A percentile compares a stretch with the other conserved stretches of the same genome.
These are phyloP conservation scores for Penicillium sumatraense DNA, from an alignment of 2,329 filamentous ascomycete species.

Conservation along the genomic window DNA sequence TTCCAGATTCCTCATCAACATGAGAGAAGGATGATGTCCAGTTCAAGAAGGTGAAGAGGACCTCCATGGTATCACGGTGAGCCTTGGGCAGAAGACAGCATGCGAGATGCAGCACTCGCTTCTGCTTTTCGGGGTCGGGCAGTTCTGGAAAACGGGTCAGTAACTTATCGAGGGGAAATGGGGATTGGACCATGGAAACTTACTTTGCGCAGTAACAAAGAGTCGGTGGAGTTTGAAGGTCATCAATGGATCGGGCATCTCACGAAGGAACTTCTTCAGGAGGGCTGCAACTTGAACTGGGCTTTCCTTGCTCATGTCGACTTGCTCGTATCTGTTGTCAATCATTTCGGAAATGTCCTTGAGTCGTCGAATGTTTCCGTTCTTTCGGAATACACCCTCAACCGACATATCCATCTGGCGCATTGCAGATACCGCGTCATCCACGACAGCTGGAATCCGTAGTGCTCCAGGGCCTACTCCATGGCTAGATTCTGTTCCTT, in stretches of 20 bases:
- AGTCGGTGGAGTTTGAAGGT: conserved; percentile 93
- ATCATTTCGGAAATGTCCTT: conserved; percentile 85
- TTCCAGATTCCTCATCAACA: conserved; percentile 93
- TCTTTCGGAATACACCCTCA: conserved; percentile 98
- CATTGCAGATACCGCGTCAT: conserved; percentile 93
- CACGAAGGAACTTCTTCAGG: conserved; percentile 91
- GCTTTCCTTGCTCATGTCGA: conserved; percentile 85
- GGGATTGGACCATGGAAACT: conserved; percentile 34
- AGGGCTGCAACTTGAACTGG: conserved; percentile 93
- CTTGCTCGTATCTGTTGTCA: conserved; percentile 81
- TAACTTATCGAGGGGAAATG: conserved; percentile 4
- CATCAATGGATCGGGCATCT: conserved; percentile 91
- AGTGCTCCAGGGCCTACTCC: conserved; percentile 91
- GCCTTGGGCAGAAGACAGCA: conserved; percentile 92
- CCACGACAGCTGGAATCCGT: conserved; percentile 90
- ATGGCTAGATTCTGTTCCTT: conserved; percentile 96
- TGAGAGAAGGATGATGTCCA: conserved; percentile 98
- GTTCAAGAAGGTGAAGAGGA: conserved; percentile 93
- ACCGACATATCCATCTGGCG: conserved; percentile 99
- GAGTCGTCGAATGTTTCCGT: conserved; percentile 94
- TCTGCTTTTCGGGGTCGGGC: conserved; percentile 76
- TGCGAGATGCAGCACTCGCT: conserved; percentile 83
- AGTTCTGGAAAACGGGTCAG: conserved; percentile 61
- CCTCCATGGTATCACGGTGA: conserved; percentile 91
- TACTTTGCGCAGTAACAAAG: conserved; percentile 85